Base-by-base conservation (phyloP, 2,329 filamentous ascomycete genomes). In the Exophiala sp. region DNA sequence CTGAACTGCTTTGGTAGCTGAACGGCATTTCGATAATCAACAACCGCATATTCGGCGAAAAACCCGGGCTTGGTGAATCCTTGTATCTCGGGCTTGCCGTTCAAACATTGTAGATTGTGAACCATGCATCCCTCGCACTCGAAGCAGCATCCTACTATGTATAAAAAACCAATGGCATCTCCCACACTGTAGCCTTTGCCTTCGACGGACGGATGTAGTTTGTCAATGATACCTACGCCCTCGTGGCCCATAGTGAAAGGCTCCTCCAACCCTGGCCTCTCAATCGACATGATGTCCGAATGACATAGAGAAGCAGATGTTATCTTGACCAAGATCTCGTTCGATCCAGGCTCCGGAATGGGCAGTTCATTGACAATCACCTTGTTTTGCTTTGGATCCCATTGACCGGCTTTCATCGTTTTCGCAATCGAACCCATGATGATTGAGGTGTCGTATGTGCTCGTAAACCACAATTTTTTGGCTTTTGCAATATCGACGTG, bases 161-260 rank as follows among this genome's bases (percentile, higher is more conserved):
- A 76, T 24, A 75, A 69, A 54, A 76, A 75, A 18, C 76, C 76
- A 46, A 78, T 70, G 1, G 67, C 65, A 51, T 78, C 74, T 11
- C 75, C 75, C 5, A 71, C 57, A n/a, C 68, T 63, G 63, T 76
- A 75, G 4, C 73, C 73, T 47, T 71, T 72, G 45, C 57, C 59
- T 47, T 68, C 65, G 3, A 70, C 67, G 2, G 65, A 12, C 18
- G 36, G n/a, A 14, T 14, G 65, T 4, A 77, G 66, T 5, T 66
- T 63, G 11, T 71, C 70, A 44, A 77, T 70, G 52, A 72, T 63
- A 1, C 75, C 75, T 18, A 75, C 72, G 11, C 74, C 76, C 64
- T 78, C 76, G 57, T 78, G 76, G 3, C 75, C 75, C 5, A 76
- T 60, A 2, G 71, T 72, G 1, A 71, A 54, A 9, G 61, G 62